Conservation (phyloP, 176 grass and related monocot genomes). For the Carex parvula region DNA sequence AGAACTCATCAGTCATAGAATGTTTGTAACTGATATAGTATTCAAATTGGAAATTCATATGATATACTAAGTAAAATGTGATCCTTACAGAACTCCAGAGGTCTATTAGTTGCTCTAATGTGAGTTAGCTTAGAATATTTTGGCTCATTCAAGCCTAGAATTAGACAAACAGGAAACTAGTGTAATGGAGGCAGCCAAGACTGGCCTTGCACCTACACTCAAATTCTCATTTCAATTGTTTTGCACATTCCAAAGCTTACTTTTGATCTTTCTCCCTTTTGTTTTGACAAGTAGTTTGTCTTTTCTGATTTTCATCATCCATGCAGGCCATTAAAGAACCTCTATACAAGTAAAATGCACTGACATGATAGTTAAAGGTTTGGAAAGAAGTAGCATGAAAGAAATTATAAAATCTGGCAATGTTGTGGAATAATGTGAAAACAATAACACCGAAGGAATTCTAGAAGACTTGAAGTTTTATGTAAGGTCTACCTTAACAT, state of each 20-base stretch:
- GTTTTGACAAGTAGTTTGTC: not conserved
- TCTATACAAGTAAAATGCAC: not conserved
- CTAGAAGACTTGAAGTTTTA: constrained; percentile 14
- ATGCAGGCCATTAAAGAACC: not conserved
- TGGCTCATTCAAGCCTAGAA: not conserved
- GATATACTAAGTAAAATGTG: constrained; percentile 6
- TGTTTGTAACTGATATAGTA: not conserved
- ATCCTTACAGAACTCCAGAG: not conserved
- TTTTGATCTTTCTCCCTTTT: not conserved
- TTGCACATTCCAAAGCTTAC: not conserved
- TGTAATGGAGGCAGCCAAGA: not conserved
- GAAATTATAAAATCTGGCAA: not conserved
- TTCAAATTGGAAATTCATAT: not conserved
- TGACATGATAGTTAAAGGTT: not conserved
- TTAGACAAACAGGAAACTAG: not conserved
- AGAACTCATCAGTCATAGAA: not conserved
- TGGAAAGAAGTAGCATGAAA: not conserved
- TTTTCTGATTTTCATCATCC: not conserved
- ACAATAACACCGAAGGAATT: not conserved
- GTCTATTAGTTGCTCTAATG: not conserved
- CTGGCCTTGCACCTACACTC: not conserved
- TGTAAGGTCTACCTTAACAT: constrained; percentile 79
- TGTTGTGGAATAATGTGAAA: not conserved
- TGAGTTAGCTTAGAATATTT: not conserved
- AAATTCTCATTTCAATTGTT: not conserved